Base-by-base conservation (phyloP, 306 rosid genomes). In the Dalbergia oliveri region DNA sequence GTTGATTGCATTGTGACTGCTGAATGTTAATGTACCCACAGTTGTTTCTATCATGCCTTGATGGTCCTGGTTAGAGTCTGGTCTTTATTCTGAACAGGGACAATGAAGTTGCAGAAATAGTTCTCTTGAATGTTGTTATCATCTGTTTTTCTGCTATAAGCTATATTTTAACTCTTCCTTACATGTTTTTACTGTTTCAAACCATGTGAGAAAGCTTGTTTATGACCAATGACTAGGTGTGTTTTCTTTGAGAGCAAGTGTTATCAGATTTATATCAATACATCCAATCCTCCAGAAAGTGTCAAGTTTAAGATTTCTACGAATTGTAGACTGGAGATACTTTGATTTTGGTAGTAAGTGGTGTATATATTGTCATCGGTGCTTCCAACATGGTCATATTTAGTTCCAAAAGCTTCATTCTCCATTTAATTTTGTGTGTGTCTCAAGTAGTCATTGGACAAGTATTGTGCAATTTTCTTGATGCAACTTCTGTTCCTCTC, bases 401-500 rank as follows among this genome's bases (percentile, higher is more conserved):
- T 60, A 50, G 78, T 76, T 77, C 74, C 67, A 45, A 69, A 59
- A 67, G 61, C 79, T 83, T 73, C 23, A 35, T 76, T 66, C 60
- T 86, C 72, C 73, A 71, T 71, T 69, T 78, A 39, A 69, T 81
- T 72, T 47, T 82, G 66, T 81, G 63, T 69, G 21, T 69, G 43
- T 80, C 63, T 79, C 35, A 45, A 69, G 69, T 76, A 61, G 68
- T 83, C 75, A 50, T 37, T 76, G 54, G 72, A 67, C 76, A 39
- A 60, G 69, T 82, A 62, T 75, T 75, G 64, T 84, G 80, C 69
- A 76, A 88, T 79, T 85, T 90, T 89, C 73, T 86, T 93, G 90
- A 93, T 83, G 77, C 35, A 62, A 88, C 88, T 88, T 82, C 16
- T 90, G 69, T 87, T 87, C 84, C 86, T 91, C 73, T 89, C 84